Evolutionary conservation across 2,329 filamentous ascomycete genomes (phyloP), one percentile per base, ranked within the genome.

Genomic region (Penicillium sp.): DNA sequence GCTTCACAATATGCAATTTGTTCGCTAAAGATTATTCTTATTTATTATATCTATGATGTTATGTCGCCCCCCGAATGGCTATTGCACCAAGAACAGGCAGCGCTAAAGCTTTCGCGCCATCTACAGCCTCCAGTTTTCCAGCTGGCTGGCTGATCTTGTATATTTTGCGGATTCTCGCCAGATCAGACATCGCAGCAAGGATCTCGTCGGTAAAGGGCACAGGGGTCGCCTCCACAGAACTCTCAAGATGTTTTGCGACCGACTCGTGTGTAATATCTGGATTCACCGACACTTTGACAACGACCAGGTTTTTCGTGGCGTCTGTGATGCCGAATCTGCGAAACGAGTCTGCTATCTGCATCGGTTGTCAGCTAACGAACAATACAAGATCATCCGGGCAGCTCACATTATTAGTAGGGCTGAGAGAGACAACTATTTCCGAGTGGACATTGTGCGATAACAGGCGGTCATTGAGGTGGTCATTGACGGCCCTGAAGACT

Each of bases 361-460:
- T 40, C 3, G 12, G 20, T 33, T 3, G 47, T 38, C 35, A 33
- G 53, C 18, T 47, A 20, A 7, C 11, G 14, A 9, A n/a, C 14
- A 14, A 11, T 11, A 46, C 6, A 47, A 43, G n/a, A 42, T 24
- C 3, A n/a, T 20, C 48, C 54, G 28, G n/a, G 20, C 18, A 1
- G 64, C 78, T 58, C 71, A 91, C 89, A 71, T 96, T 96, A 70
- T 91, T 93, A 61, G 89, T 91, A 0, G 89, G 82, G 58, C 86
- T 92, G 46, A 97, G 77, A 3, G 85, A 86, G 63, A 88, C 88
- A 28, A 97, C 91, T 56, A 91, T 88, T 73, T 97, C 92, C 0
- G 90, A 92, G 71, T 96, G 92, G 4, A 96, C 84, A 64, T 96
- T 96, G 46, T 87, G 86, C 5, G 90, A 94, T 70, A 87, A 89